Evolutionary conservation across 2,329 filamentous ascomycete genomes (phyloP).

Genomic region (Aspergillus pseudoviridinutans): DNA sequence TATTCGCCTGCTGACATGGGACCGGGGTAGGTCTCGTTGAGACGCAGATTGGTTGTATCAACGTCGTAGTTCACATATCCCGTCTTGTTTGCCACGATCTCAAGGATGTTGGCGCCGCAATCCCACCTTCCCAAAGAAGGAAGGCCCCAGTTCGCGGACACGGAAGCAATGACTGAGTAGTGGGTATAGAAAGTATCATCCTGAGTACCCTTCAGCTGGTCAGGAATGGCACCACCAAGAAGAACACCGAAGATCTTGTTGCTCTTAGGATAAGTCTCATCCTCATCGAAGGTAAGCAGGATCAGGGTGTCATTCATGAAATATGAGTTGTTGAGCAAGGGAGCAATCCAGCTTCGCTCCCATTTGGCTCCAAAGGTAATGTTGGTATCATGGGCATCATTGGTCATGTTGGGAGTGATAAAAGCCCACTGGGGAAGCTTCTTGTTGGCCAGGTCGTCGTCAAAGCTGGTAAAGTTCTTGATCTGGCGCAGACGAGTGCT

Average conservation of each 20-base stretch:
- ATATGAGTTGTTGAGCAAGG: slow-evolving; percentile 63
- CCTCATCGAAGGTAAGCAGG: slow-evolving; percentile 82
- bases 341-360: slow-evolving; percentile 65
- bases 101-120: slow-evolving; percentile 66
- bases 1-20: slow-evolving; percentile 26
- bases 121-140: slow-evolving; percentile 68
- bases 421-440: slow-evolving; percentile 66
- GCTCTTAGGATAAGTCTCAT: slow-evolving; percentile 61
- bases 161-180: slow-evolving; percentile 67
- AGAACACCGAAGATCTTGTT: slow-evolving; percentile 70
- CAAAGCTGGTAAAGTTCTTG: slow-evolving; percentile 71
- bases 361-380: slow-evolving; percentile 66
- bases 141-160: slow-evolving; percentile 66
- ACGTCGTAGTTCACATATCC: slow-evolving; percentile 51
- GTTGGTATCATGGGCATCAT: slow-evolving; percentile 70
- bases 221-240: slow-evolving; percentile 67
- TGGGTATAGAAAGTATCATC: slow-evolving; percentile 70
- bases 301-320: slow-evolving; percentile 76
- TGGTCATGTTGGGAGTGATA: slow-evolving; percentile 53
- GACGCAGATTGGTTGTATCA: slow-evolving; percentile 41
- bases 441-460: slow-evolving; percentile 60
- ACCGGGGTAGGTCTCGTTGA: slow-evolving; percentile 55
- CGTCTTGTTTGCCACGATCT: slow-evolving; percentile 57
- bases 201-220: slow-evolving; percentile 59
- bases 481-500: slow-evolving; percentile 60